These are phyloP conservation scores for Penicillium sclerotiorum DNA, from an alignment of 2,329 filamentous ascomycete genomes.

Conservation along the genomic window DNA sequence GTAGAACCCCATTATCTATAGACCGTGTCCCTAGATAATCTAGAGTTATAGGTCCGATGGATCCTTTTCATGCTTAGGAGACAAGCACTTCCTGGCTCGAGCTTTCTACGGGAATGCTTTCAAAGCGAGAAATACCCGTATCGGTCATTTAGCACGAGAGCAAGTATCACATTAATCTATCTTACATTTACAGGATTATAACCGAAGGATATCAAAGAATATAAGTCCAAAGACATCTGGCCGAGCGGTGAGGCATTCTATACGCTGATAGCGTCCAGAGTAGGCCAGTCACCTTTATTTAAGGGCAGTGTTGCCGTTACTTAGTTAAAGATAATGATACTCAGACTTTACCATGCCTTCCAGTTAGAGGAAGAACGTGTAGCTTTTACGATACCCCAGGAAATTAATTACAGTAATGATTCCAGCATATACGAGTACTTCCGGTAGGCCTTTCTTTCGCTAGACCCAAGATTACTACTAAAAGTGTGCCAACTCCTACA, in stretches of 20 bases:
- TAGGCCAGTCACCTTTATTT: background rate
- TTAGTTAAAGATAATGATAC: background rate
- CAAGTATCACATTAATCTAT: slow-evolving; percentile 1
- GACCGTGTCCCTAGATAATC: background rate
- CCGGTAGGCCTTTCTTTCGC: background rate
- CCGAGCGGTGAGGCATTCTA: background rate
- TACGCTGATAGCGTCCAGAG: background rate
- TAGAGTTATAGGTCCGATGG: slow-evolving; percentile 2
- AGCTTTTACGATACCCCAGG: background rate
- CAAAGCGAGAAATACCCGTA: background rate
- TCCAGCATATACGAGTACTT: background rate
- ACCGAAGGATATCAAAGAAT: background rate
- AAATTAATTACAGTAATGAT: background rate
- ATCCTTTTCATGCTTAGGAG: slow-evolving; percentile 1
- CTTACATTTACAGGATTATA: background rate
- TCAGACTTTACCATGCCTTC: background rate
- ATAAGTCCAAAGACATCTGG: background rate
- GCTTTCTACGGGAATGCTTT: background rate
- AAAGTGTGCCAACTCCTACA: background rate
- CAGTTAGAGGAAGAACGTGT: background rate
- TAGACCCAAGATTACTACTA: slow-evolving; percentile 2
- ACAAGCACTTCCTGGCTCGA: background rate
- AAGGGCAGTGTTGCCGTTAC: background rate
- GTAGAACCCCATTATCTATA: background rate
- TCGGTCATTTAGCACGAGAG: slow-evolving; percentile 1